Evolutionary conservation across 2,329 filamentous ascomycete genomes (phyloP), one percentile per base, ranked within the genome.

Genomic region (Trichothecium roseum): DNA sequence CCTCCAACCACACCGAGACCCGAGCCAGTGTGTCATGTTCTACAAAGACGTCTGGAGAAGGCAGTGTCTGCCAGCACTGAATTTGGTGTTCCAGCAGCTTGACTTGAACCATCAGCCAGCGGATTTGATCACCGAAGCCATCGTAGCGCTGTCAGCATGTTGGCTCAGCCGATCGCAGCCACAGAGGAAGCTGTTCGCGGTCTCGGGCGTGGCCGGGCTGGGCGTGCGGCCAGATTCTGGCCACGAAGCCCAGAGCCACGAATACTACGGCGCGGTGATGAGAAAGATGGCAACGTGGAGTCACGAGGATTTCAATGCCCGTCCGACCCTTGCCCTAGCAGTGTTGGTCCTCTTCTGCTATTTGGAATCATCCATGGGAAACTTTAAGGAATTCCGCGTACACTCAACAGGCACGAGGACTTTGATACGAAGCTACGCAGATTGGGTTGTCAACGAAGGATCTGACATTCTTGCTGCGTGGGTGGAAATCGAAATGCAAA

Each of bases 311-410:
- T 40, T 42, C 36, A 22, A 37, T 3, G 27, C 32, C 12, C 17
- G 9, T 32, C 20, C 20, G 20, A 24, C 6, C 20, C 20, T 43
- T 0, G 40, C 35, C 1, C 30, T 49, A 7, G 32, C 44, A 3
- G 35, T 44, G 3, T 31, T 47, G 1, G 32, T 47, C 1, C 34
- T 49, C 3, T 46, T 49, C 13, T 48, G 45, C n/a, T 41, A 43
- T 12, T 30, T 44, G 14, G 47, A 49, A 17, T 45, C 44, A 1
- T 47, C 44, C 3, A 46, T 48, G 45, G 46, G 46, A 2, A 45
- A 43, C 10, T 49, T 49, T n/a, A 30, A 29, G 5, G 39, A 35
- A 8, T 49, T 45, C 28, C 26, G 34, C 3, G 10, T 46, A 3
- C 46, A 49, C 24, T 43, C 40, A 0, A 18, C 32, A 1, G 46